A percentile compares a stretch with the other conserved stretches of the same genome.
These are phyloP conservation scores for Ehretia macrophylla DNA, from an alignment of 257 asterid genomes.

Conservation along the genomic window DNA sequence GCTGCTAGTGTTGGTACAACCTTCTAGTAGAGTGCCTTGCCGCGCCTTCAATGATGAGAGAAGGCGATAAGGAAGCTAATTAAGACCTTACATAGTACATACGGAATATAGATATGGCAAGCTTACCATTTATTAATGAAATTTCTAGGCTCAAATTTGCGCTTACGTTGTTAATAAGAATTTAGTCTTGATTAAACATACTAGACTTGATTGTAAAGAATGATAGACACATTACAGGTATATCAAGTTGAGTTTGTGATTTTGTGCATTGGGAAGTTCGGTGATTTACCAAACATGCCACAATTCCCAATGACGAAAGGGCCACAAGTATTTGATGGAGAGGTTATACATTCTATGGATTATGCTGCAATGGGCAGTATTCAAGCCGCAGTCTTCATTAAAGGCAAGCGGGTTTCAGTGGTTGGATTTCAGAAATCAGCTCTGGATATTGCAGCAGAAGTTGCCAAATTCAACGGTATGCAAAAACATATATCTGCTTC, in stretches of 20 bases:
- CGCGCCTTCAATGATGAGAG: no score
- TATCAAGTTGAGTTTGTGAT: conserved; percentile 53
- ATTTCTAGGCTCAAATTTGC: no score
- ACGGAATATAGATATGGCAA: no score
- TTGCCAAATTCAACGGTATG: conserved; percentile 43
- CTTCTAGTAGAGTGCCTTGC: no score
- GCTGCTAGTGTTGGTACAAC: no score
- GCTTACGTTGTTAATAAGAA: no score
- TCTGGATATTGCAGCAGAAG: conserved; percentile 51
- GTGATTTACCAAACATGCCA: conserved; percentile 50
- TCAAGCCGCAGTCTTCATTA: conserved; percentile 30
- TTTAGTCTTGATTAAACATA: no score
- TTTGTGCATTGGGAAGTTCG: conserved; percentile 55
- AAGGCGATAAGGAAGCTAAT: no score
- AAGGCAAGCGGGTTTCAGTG: conserved; percentile 48
- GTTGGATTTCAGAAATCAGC: conserved; percentile 70
- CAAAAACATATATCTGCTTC: neutral
- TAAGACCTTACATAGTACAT: no score
- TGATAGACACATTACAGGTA: no score
- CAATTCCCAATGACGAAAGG: conserved; percentile 26
- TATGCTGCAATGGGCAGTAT: conserved; percentile 47
- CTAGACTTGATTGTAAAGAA: no score
- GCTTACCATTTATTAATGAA: no score
- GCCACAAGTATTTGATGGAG: conserved; percentile 35
- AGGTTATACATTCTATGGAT: conserved; percentile 56